Evolutionary conservation across 345 rosid genomes (phyloP), one percentile per base, ranked within the genome.

Genomic region (Brassica incana): DNA sequence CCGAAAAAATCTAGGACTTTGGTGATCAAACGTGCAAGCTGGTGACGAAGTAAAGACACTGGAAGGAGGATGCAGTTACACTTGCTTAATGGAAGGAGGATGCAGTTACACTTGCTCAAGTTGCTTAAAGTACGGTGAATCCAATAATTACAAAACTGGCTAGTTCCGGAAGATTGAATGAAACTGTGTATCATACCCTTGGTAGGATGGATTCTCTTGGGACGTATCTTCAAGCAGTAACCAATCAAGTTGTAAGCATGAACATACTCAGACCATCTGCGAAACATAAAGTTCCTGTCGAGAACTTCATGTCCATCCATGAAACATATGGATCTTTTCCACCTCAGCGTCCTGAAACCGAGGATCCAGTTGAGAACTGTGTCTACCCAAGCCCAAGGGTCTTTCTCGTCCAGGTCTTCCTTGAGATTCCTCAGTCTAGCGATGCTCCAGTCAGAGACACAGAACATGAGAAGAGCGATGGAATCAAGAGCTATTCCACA

Each of bases 381-480:
- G 61, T 80, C 83, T 16, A 0, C 1, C 20, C 5, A 35, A 27
- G 0, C 2, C 10, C 5, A 35, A 48, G 27, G 54, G 66, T 76
- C 82, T 64, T 25, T 6, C 66, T 62, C 60, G 5, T 80, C 73
- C 10, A 73, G 43, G 23, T 80, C 67, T 0, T 56, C 73, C 23
- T 67, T 81, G 3, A 74, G 52, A 5, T 45, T 10, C 27, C 65
- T 67, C 65, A 83, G 67, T 27, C 23, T 12, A 18, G 80, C 85
- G 3, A 87, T 75, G 1, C 83, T 86, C 94, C 93, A 87, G 60
- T 93, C 88, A 1, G 94, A 91, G 56, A 88, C 83, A 72, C 80
- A 20, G 72, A 86, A 83, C 91, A 85, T 86, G 69, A 83, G 12
- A 14, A 88, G 25, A 20, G 90, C 82, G 10, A 88, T 29, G 11